Evolutionary conservation across 768 basidiomycete species (phyloP).

Genomic region (Boletus pseudopeckii): DNA sequence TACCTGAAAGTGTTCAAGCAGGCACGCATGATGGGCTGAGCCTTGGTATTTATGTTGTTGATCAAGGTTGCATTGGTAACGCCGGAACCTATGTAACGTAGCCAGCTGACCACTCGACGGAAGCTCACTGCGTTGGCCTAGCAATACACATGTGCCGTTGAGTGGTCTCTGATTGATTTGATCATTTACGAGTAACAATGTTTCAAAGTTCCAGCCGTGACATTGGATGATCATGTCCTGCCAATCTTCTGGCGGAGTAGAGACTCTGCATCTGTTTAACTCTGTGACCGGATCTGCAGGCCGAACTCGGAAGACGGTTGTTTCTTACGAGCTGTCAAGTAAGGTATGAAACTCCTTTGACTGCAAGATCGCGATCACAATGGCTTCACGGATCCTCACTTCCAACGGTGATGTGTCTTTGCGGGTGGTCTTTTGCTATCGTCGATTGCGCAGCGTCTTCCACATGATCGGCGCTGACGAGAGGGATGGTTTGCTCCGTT

Average conservation of each 20-base stretch:
- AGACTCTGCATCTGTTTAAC: background rate
- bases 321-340: background rate
- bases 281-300: background rate
- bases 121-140: background rate
- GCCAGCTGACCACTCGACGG: background rate
- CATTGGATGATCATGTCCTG: background rate
- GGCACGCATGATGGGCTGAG: slow-evolving; percentile 31
- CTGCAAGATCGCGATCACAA: background rate
- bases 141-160: background rate
- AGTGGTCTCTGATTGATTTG: background rate
- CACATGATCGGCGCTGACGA: too few species aligned
- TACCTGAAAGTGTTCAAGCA: slow-evolving; percentile 28
- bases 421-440: too few species aligned
- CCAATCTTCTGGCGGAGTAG: background rate
- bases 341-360: background rate
- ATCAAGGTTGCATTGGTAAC: slow-evolving; percentile 4
- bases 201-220: background rate
- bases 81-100: slow-evolving; percentile 2
- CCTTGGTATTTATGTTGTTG: slow-evolving; percentile 32
- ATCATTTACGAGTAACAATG: background rate
- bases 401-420: too few species aligned
- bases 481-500: too few species aligned
- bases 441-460: too few species aligned
- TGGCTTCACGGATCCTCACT: too few species aligned
- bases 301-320: background rate